Conservation (phyloP, 2,329 filamentous ascomycete species). For the Thielaviopsis euricoi region DNA sequence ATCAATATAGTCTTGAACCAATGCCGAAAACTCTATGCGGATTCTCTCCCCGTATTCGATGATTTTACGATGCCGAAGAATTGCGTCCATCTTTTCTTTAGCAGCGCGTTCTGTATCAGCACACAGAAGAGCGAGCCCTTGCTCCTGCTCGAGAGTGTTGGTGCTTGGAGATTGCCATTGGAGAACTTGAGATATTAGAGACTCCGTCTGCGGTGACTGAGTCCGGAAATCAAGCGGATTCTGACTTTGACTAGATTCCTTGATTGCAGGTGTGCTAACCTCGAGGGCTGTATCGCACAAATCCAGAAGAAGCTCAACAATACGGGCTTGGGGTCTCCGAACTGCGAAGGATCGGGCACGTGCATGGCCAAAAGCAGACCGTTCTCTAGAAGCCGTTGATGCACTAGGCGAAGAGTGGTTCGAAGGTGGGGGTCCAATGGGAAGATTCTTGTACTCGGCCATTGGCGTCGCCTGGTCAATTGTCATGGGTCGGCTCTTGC, state of each 20-base stretch:
- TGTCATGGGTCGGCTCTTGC: conserved; percentile 46
- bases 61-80: conserved; percentile 79
- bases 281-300: conserved; percentile 91
- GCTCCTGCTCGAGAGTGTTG: conserved; percentile 83
- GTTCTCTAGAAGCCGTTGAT: conserved; percentile 54
- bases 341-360: conserved; percentile 82
- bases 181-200: conserved; percentile 79
- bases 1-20: conserved; percentile 91
- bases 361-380: conserved; percentile 63
- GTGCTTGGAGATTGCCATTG: conserved; percentile 94
- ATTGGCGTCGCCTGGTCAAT: conserved; percentile 38
- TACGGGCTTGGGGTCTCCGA: conserved; percentile 73
- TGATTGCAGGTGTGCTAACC: conserved; percentile 85
- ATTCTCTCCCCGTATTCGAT: conserved; percentile 95
- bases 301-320: conserved; percentile 87
- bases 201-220: conserved; percentile 90
- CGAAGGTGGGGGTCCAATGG: conserved; percentile 62
- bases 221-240: conserved; percentile 64
- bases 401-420: conserved; percentile 57
- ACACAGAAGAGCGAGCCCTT: conserved; percentile 74
- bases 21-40: conserved; percentile 76
- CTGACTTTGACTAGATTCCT: conserved; percentile 44
- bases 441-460: conserved; percentile 74
- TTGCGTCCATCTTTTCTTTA: conserved; percentile 79
- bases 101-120: conserved; percentile 76